Conservation (phyloP, 257 asterid genomes). For the Solanum dulcamara region DNA sequence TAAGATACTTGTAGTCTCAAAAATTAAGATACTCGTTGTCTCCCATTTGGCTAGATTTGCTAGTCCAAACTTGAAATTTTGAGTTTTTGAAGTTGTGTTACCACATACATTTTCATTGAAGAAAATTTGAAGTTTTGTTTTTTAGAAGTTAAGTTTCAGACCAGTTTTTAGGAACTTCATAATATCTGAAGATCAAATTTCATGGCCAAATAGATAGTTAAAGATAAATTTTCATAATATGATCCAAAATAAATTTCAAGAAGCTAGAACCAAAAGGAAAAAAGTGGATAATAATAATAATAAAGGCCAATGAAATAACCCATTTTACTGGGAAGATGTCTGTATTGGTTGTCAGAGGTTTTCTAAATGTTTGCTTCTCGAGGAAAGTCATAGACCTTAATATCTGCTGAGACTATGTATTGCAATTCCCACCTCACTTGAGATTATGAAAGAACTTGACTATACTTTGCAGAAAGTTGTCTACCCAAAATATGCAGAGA, state of each 20-base stretch:
- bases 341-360: background rate
- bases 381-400: background rate
- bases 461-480: conserved; percentile 48
- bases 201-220: too few species aligned
- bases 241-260: background rate
- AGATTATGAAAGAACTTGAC: background rate
- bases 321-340: background rate
- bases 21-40: background rate
- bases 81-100: background rate
- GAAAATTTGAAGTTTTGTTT: background rate
- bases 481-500: conserved; percentile 48
- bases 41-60: background rate
- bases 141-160: background rate
- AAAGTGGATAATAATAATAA: background rate
- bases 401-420: background rate
- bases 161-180: too few species aligned
- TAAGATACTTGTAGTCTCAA: background rate
- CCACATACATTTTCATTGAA: background rate
- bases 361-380: background rate
- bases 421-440: background rate
- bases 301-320: background rate
- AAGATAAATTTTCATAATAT: too few species aligned
- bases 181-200: too few species aligned
- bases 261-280: background rate
- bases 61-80: background rate